phyloP scores from a whole-genome alignment of 805 yeast genomes.

The Starmerella floris region DNA sequence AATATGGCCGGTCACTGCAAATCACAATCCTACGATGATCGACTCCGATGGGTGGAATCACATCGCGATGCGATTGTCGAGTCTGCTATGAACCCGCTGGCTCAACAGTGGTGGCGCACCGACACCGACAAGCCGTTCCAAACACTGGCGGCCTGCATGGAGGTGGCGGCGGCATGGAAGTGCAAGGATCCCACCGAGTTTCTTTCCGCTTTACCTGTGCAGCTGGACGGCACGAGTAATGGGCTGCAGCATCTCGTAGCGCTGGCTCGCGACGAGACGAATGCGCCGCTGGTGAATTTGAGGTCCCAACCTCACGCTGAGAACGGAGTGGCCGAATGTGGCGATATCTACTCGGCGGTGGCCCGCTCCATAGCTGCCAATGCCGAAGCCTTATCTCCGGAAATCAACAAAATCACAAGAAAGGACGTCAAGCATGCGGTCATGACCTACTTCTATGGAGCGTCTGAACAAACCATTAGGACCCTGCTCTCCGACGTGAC shows the following conservation, averaged over 20 bases:
- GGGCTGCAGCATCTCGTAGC: slow-evolving; percentile 50
- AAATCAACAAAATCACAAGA: slow-evolving; percentile 27
- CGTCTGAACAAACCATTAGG: slow-evolving; percentile 36
- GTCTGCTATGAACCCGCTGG: slow-evolving; percentile 35
- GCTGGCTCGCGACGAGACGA: slow-evolving; percentile 41
- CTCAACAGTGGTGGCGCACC: slow-evolving; percentile 36
- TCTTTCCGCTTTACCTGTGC: slow-evolving; percentile 37
- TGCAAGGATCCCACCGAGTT: slow-evolving; percentile 32
- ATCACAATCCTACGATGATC: slow-evolving; percentile 31
- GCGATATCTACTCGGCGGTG: slow-evolving; percentile 36
- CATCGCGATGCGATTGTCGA: slow-evolving; percentile 30
- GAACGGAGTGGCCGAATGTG: slow-evolving; percentile 41
- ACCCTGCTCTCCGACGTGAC: not conserved
- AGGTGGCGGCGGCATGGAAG: slow-evolving; percentile 34
- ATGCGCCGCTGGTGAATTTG: slow-evolving; percentile 41
- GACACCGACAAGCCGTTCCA: slow-evolving; percentile 43
- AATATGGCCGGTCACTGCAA: slow-evolving; percentile 41
- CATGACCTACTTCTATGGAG: slow-evolving; percentile 91
- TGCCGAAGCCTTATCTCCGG: not conserved
- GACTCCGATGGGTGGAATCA: slow-evolving; percentile 33
- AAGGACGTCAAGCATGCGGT: slow-evolving; percentile 82
- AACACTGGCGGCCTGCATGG: slow-evolving; percentile 39
- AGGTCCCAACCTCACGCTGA: slow-evolving; percentile 36
- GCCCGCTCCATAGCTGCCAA: slow-evolving; percentile 7
- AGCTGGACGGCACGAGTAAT: slow-evolving; percentile 47